Base-by-base conservation (phyloP, 139 green algal species). In the Coelastrella sp. region DNA sequence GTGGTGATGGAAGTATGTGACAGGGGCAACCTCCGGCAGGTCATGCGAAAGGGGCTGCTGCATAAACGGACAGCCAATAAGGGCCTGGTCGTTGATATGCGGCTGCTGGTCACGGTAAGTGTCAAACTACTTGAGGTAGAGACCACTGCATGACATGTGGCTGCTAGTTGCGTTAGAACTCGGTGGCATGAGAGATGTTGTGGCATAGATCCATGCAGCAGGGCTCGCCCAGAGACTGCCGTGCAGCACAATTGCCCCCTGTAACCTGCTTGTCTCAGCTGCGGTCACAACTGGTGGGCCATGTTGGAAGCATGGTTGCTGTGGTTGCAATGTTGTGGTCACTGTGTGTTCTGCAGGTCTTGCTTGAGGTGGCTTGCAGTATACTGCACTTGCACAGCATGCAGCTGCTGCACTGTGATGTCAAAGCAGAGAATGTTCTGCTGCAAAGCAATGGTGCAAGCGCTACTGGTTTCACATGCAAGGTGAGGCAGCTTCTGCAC, bases 381-480 rank as follows among this genome's bases (percentile, higher is more conserved):
- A 22, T 90, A 8, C 86, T 80, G 76, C 83, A 90, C 76, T 76
- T 90, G 32, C 86, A 90, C 61, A n/a, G 76, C 86, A 23, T 86
- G 75, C 5, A 68, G 17, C 17, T 90, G 22, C 60, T 90, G 16
- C 86, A 90, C 61, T 79, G 86, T 60, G 86, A 88, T 47, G 68
- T 88, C 66, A 88, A 88, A 56, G 82, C 91, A 3, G 87, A 91
- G 4, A 97, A 97, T 79, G 94, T 97, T 73, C 81, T 97, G 93
- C 91, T 96, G 16, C 92, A 93, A 61, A 75, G 61, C 22, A 65
- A 71, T 65, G 14, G n/a, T 7, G 58, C 59, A 20, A 89, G 92
- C 76, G 85, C 89, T 0, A 80, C 80, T 14, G 93, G 93, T 64
- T 94, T 93, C 64, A 78, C 85, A n/a, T 92, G 86, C 82, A 98